These are phyloP conservation scores for Aspergillus aculeatinus DNA, from an alignment of 2,329 filamentous ascomycete genomes.

Conservation along the genomic window DNA sequence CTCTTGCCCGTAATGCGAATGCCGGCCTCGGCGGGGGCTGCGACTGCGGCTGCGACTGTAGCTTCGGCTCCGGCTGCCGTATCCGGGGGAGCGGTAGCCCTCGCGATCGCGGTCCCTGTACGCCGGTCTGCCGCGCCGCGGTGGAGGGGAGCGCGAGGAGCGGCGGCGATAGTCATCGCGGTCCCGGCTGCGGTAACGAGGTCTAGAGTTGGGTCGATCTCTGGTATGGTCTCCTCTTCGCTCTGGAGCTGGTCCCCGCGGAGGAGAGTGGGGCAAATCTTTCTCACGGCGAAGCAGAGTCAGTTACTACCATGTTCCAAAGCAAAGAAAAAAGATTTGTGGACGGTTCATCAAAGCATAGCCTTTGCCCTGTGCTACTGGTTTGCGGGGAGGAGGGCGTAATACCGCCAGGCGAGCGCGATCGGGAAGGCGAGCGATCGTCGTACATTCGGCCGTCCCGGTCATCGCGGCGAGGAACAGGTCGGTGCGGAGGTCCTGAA, in stretches of 20 bases:
- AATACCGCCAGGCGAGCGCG: slow-evolving; percentile 45
- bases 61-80: slow-evolving; percentile 37
- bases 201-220: slow-evolving; percentile 30
- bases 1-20: slow-evolving; percentile 42
- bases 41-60: slow-evolving; percentile 38
- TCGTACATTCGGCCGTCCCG: slow-evolving; percentile 49
- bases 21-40: slow-evolving; percentile 38
- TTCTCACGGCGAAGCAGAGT: slow-evolving; percentile 34
- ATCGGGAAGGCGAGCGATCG: slow-evolving; percentile 43
- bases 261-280: slow-evolving; percentile 40
- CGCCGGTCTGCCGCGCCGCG: slow-evolving; percentile 35
- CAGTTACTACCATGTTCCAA: slow-evolving; percentile 35
- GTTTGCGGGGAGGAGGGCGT: slow-evolving; percentile 45
- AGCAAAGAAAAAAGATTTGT: not conserved
- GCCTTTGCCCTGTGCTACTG: slow-evolving; percentile 33
- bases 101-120: slow-evolving; percentile 50
- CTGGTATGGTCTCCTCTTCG: slow-evolving; percentile 37
- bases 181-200: slow-evolving; percentile 34
- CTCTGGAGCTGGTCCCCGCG: slow-evolving; percentile 38
- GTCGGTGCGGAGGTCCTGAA: slow-evolving; percentile 23
- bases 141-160: slow-evolving; percentile 36
- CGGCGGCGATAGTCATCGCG: slow-evolving; percentile 37
- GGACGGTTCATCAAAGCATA: not conserved
- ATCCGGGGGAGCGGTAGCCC: slow-evolving; percentile 44
- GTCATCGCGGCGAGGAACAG: slow-evolving; percentile 33